Base-by-base conservation (phyloP, 257 asterid species). In the Schizonepeta tenuifolia region DNA sequence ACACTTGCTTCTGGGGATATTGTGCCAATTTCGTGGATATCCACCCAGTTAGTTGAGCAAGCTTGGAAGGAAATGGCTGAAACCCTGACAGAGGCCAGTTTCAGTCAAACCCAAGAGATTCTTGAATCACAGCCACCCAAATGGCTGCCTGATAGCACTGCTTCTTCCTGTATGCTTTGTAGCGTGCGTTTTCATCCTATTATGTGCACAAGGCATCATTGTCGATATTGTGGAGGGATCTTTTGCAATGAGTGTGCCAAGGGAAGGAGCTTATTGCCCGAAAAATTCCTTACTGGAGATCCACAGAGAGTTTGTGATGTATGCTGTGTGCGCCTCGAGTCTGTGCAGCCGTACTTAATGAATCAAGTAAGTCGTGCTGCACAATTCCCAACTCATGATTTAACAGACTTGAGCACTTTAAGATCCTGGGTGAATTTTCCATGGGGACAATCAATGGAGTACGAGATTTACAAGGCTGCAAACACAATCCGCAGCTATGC, bases 361-460 rank as follows among this genome's bases (percentile, higher is more conserved):
- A 85, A 90, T 78, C 91, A 73, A 73, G 94, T 92, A 11, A 92
- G 99, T 75, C 96, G 88, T 61, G 99, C 99, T 65, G 87, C 98
- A 6, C 97, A 95, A 86, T 65, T 90, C 59, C 94, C 99, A 46
- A 90, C 96, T 3, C 96, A 86, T 79, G 99, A 95, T 80, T 77
- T 95, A 75, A 95, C 98, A 7, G 98, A 95, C 75, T 73, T 95
- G 81, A 92, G 98, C 89, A 95, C 99, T 76, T 82, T 95, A 75
- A 86, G 99, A 82, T 95, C 99, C 41, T 95, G 99, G 99, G 88
- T 95, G 47, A 95, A 95, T 81, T 92, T 95, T 71, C 99, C 99
- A 0, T 95, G 98, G 99, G 98, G 98, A 20, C 99, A 95, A 81
- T 83, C 99, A 7, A 90, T 95, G 99, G 99, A 95, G 76, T 75